Percentiles rank a stretch among this genome's conserved stretches.
phyloP scores from a whole-genome alignment of 306 rosid genomes.

The Purshia tridentata region DNA sequence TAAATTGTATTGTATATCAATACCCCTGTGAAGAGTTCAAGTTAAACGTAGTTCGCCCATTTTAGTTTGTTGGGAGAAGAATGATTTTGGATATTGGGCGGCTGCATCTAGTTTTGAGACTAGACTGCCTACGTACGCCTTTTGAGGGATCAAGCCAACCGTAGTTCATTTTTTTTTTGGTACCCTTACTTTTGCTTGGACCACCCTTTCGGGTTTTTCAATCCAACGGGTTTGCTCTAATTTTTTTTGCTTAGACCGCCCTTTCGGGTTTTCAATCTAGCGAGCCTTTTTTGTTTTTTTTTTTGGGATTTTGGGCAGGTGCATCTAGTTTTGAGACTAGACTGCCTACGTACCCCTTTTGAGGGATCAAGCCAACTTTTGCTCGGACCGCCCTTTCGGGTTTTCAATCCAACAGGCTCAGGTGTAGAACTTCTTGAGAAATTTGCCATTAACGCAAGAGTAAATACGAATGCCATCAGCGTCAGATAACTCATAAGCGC shows the following conservation, averaged over 20 bases:
- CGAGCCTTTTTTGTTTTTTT: too few relatives aligned
- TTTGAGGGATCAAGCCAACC: background rate
- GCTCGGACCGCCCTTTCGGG: background rate
- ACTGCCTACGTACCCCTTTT: too few relatives aligned
- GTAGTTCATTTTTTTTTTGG: background rate
- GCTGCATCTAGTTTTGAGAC: background rate
- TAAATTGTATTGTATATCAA: too few relatives aligned
- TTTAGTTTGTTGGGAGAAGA: background rate
- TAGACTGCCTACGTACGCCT: background rate
- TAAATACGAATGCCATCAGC: background rate
- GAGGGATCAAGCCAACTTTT: background rate
- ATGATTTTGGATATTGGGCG: background rate
- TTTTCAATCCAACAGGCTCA: background rate
- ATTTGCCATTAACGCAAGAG: constrained; percentile 3
- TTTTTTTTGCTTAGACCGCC: too few relatives aligned
- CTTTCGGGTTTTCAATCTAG: too few relatives aligned
- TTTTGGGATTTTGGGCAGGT: too few relatives aligned
- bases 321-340: too few relatives aligned
- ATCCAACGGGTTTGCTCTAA: background rate
- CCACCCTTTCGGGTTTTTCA: background rate
- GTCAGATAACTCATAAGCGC: constrained; percentile 2
- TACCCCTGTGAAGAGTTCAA: background rate
- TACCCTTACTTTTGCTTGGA: background rate
- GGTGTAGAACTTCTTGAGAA: background rate
- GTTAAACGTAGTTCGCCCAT: background rate